Conservation (phyloP, 257 asterid species). For the Gentiana macrophylla region DNA sequence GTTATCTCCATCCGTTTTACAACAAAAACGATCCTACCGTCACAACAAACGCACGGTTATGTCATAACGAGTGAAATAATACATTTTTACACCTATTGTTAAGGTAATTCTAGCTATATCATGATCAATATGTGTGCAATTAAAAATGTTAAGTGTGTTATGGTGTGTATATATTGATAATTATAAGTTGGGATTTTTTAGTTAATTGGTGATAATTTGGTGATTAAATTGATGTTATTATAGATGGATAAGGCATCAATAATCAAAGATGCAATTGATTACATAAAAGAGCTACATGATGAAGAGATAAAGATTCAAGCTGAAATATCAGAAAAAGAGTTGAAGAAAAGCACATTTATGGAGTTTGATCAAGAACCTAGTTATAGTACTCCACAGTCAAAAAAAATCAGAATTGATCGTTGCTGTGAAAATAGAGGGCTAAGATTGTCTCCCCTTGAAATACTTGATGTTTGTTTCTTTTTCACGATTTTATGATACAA, state of each 20-base stretch:
- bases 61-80: no score
- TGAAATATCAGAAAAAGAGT: conserved; percentile 56
- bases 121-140: no score
- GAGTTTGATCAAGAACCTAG: conserved; percentile 34
- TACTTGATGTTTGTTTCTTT: conserved; percentile 46
- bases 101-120: no score
- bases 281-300: conserved; percentile 48
- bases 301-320: conserved; percentile 47
- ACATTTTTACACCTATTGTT: no score
- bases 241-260: conserved; percentile 94
- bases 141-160: no score
- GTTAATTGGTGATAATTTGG: background rate
- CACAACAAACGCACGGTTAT: no score
- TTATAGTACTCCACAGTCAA: conserved; percentile 23
- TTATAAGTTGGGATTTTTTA: background rate
- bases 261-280: conserved; percentile 73
- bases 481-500: background rate
- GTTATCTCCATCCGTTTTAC: no score
- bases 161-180: background rate
- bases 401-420: conserved; percentile 36
- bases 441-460: conserved; percentile 41
- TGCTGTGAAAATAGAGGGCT: conserved; percentile 18
- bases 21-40: no score
- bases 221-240: background rate
- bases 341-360: conserved; percentile 5